A percentile compares a stretch with the other conserved stretches of the same genome.
phyloP scores from a whole-genome alignment of 768 basidiomycete genomes.

The Leccinum rimulosum region DNA sequence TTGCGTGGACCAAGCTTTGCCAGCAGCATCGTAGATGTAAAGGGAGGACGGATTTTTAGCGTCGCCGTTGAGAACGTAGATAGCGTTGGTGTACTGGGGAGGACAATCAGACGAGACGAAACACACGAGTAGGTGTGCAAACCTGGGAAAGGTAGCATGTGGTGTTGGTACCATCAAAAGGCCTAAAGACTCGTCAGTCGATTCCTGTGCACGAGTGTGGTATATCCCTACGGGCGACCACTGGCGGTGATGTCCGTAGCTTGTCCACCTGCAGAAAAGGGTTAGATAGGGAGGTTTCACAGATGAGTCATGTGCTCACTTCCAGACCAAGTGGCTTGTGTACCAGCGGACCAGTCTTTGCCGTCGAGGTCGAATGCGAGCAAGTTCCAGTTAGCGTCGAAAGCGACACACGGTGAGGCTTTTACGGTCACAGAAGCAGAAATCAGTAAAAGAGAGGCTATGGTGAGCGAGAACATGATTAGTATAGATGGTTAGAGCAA shows the following conservation, averaged over 20 bases:
- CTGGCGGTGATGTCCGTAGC: constrained; percentile 67
- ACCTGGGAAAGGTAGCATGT: constrained; percentile 76
- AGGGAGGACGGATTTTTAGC: constrained; percentile 61
- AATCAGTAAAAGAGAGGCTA: constrained; percentile 55
- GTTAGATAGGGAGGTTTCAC: constrained; percentile 2
- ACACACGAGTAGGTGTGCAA: constrained; percentile 2
- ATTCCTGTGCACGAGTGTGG: background rate
- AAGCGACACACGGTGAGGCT: constrained; percentile 65
- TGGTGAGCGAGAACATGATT: constrained; percentile 40
- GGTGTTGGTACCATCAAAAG: constrained; percentile 61
- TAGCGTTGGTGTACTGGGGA: constrained; percentile 72
- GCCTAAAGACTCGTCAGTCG: constrained; percentile 35
- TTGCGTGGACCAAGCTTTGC: constrained; percentile 80
- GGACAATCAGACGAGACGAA: constrained; percentile 2
- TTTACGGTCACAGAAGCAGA: constrained; percentile 34
- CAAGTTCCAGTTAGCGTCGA: constrained; percentile 80
- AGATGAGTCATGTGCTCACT: constrained; percentile 30
- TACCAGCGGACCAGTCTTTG: constrained; percentile 81
- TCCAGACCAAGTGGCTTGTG: constrained; percentile 65
- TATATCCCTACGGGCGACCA: constrained; percentile 69
- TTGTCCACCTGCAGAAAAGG: constrained; percentile 23
- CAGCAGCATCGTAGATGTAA: constrained; percentile 77
- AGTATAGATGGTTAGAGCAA: background rate
- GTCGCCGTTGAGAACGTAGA: constrained; percentile 84
- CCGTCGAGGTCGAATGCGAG: constrained; percentile 81